Conservation (phyloP, 768 basidiomycete species). For the Sporobolomyces phaffii region DNA sequence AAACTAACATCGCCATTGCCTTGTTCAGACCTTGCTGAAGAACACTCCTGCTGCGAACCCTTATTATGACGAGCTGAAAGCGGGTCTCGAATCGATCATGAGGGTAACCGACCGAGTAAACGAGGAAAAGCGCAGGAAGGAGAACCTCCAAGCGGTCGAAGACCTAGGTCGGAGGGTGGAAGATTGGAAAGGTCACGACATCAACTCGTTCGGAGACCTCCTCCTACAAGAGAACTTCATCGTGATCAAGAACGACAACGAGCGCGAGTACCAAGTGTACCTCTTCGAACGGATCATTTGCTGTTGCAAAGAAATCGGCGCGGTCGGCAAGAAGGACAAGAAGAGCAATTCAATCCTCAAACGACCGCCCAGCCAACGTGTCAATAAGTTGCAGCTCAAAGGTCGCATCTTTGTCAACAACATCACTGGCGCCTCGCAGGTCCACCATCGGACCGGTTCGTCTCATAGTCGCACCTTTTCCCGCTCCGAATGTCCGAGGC, state of each 20-base stretch:
- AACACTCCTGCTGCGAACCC: conserved; percentile 52
- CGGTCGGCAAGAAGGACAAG: conserved; percentile 59
- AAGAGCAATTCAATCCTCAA: conserved; percentile 87
- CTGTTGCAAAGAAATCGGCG: conserved; percentile 89
- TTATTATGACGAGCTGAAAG: conserved; percentile 71
- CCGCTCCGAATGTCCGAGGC: conserved; percentile 34
- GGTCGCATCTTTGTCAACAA: conserved; percentile 96
- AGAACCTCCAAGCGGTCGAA: conserved; percentile 84
- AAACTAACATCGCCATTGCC: background rate
- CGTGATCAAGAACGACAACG: conserved; percentile 91
- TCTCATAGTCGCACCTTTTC: conserved; percentile 38
- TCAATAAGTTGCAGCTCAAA: conserved; percentile 67
- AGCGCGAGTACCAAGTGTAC: conserved; percentile 97
- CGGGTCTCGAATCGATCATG: conserved; percentile 77
- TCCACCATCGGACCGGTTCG: conserved; percentile 57
- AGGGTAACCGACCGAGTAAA: conserved; percentile 93
- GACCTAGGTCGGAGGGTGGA: conserved; percentile 79
- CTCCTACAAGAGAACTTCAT: conserved; percentile 90
- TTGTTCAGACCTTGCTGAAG: conserved; percentile 42
- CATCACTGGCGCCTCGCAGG: conserved; percentile 74
- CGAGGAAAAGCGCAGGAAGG: conserved; percentile 82
- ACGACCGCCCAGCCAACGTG: conserved; percentile 57
- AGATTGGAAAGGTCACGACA: conserved; percentile 98
- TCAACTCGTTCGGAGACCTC: conserved; percentile 87
- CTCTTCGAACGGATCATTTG: conserved; percentile 97